phyloP scores from a whole-genome alignment of 140 eudicot genomes.

The Stevia rebaudiana region DNA sequence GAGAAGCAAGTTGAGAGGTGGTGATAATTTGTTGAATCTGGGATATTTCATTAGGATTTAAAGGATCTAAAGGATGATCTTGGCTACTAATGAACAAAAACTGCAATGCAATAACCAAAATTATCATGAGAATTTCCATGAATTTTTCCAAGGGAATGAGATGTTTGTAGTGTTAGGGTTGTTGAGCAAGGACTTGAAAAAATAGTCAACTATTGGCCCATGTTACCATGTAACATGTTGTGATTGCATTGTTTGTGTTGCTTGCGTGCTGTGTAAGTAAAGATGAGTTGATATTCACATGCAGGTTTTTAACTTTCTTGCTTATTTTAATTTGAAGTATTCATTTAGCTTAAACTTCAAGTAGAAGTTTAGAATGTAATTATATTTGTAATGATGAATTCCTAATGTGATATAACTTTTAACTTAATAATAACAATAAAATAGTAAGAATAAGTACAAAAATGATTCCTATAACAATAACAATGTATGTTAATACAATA shows the following conservation, averaged over 20 bases:
- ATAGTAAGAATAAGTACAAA: no score
- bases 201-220: background rate
- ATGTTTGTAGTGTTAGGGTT: background rate
- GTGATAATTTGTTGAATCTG: conserved; percentile 39
- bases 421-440: background rate
- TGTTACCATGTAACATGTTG: background rate
- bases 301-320: conserved; percentile 16
- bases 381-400: conserved; percentile 3
- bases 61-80: conserved; percentile 72
- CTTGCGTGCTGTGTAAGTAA: conserved; percentile 36
- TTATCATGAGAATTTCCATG: conserved; percentile 24
- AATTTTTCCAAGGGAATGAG: conserved; percentile 2
- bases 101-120: conserved; percentile 22
- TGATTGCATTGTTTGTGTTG: conserved; percentile 13
- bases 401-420: background rate
- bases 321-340: background rate
- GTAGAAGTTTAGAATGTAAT: conserved; percentile 3
- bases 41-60: conserved; percentile 51
- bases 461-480: no score
- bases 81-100: conserved; percentile 20
- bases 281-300: conserved; percentile 34
- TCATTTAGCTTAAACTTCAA: conserved; percentile 17
- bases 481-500: no score
- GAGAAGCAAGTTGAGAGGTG: conserved; percentile 43
- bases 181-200: background rate